These are phyloP conservation scores for Euphorbia lathyris DNA, from an alignment of 345 rosid genomes.

Conservation along the genomic window DNA sequence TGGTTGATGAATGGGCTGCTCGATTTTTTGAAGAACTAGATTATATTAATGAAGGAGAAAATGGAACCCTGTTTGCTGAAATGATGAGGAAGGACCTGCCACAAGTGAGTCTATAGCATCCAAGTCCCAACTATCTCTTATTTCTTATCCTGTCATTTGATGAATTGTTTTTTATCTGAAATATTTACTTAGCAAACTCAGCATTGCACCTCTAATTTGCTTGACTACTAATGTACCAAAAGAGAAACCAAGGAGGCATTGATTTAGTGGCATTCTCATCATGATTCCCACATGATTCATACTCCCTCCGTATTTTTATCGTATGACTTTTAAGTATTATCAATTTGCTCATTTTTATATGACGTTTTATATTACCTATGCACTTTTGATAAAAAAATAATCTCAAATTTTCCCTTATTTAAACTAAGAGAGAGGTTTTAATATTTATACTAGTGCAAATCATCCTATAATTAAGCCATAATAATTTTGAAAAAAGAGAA, in stretches of 20 bases:
- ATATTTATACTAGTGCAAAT: too few relatives aligned
- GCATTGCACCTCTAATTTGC: not conserved
- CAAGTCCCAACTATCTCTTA: not conserved
- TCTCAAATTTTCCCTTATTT: too few relatives aligned
- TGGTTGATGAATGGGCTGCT: conserved; percentile 99
- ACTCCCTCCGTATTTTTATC: too few relatives aligned
- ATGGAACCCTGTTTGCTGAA: conserved; percentile 85
- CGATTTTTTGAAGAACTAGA: conserved; percentile 97
- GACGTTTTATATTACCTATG: too few relatives aligned
- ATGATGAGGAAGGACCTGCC: conserved; percentile 98
- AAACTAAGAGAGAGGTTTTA: too few relatives aligned
- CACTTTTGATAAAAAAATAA: too few relatives aligned
- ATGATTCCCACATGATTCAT: not conserved
- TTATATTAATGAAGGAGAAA: conserved; percentile 92
- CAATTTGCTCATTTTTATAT: too few relatives aligned
- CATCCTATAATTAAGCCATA: too few relatives aligned
- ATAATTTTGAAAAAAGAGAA: too few relatives aligned
- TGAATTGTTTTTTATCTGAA: not conserved
- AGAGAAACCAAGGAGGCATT: not conserved
- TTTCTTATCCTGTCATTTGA: not conserved
- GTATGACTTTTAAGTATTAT: too few relatives aligned
- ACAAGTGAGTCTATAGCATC: conserved; percentile 52
- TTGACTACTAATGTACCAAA: not conserved
- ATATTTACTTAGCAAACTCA: not conserved
- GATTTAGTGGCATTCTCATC: not conserved